Conservation (phyloP, 108 stramenopile species). For the Schizochytrium sp. region DNA sequence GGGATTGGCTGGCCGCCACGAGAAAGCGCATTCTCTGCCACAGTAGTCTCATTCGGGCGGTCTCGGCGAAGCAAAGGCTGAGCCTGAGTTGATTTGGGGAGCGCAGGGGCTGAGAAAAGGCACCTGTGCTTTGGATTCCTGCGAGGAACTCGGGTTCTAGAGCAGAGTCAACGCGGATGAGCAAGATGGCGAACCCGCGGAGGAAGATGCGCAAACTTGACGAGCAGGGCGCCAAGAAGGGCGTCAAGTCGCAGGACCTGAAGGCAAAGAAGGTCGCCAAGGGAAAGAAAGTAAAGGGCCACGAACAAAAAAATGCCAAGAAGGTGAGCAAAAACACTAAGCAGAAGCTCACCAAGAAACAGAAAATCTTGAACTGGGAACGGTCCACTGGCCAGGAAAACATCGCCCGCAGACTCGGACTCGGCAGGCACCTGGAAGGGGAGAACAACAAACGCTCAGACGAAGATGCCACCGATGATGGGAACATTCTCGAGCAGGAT, state of each 20-base stretch:
- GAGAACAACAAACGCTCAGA: background rate
- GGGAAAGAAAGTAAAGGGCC: background rate
- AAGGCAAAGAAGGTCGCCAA: background rate
- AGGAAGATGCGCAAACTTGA: background rate
- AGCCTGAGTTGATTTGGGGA: too few relatives aligned
- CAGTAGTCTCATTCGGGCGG: too few relatives aligned
- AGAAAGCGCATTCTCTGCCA: too few relatives aligned
- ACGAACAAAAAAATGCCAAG: background rate
- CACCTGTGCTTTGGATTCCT: background rate
- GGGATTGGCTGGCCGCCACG: too few relatives aligned
- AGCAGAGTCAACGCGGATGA: background rate
- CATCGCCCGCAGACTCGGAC: background rate
- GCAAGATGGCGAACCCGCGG: background rate
- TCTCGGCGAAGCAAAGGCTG: too few relatives aligned
- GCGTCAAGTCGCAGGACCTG: background rate
- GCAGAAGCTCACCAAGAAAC: background rate
- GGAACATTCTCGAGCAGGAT: background rate
- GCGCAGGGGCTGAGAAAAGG: too few relatives aligned
- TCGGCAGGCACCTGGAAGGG: background rate
- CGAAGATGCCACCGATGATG: slow-evolving; percentile 18
- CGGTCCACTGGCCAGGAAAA: background rate
- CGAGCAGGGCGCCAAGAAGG: background rate
- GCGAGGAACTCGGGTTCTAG: background rate
- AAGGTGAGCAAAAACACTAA: background rate
- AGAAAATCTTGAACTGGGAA: background rate